Conservation (phyloP, 208 protist genomes). For the Leishmania mexicana region DNA sequence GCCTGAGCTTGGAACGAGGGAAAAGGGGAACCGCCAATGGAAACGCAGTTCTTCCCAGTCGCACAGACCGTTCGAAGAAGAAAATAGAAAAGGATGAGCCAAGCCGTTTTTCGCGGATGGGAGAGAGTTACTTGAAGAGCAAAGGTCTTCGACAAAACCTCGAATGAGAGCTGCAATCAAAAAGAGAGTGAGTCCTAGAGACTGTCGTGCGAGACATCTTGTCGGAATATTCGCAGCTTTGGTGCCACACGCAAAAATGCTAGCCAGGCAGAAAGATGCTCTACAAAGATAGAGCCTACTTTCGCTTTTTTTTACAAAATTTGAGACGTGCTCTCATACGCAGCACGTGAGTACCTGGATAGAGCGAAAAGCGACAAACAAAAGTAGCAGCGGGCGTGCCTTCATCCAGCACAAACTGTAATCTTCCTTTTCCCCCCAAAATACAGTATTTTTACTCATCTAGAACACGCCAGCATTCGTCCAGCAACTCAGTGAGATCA, state of each 20-base stretch:
- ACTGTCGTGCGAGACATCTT: not conserved
- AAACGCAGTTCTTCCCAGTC: not conserved
- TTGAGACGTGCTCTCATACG: not conserved
- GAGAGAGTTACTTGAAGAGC: not conserved
- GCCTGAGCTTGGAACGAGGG: no score
- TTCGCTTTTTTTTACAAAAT: not conserved
- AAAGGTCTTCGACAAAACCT: not conserved
- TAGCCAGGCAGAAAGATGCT: not conserved
- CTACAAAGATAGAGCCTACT: not conserved
- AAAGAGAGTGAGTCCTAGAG: not conserved
- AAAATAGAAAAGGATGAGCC: not conserved
- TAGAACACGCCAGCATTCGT: slow-evolving; percentile 26
- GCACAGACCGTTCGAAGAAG: not conserved
- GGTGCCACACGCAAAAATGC: not conserved
- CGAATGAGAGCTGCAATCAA: not conserved
- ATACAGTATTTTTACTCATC: slow-evolving; percentile 8
- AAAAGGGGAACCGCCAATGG: not conserved
- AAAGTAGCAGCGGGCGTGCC: not conserved
- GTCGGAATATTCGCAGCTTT: not conserved
- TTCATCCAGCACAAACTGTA: not conserved
- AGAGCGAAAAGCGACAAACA: not conserved
- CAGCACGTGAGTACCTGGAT: not conserved
- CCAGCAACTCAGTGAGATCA: slow-evolving; percentile 28
- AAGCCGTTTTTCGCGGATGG: not conserved
- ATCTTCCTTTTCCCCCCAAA: not conserved